Evolutionary conservation across 441 rosid species (phyloP).

Genomic region (Erodium trifolium): DNA sequence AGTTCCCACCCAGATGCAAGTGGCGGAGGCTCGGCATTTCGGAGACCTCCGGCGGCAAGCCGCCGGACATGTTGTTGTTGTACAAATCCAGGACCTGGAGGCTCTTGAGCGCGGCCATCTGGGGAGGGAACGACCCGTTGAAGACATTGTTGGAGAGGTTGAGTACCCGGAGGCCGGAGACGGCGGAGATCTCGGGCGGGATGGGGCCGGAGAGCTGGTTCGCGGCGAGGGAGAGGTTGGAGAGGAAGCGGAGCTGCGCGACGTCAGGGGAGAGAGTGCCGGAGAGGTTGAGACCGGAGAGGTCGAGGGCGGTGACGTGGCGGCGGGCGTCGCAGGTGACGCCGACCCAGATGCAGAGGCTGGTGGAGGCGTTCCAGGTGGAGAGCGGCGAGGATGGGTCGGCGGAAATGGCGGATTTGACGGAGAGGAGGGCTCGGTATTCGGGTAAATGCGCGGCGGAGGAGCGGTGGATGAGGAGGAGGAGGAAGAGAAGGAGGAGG

Average conservation of each 20-base stretch:
- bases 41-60: constrained; percentile 56
- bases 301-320: constrained; percentile 61
- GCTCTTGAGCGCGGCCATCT: constrained; percentile 41
- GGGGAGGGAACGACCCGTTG: constrained; percentile 54
- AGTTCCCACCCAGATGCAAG: constrained; percentile 91
- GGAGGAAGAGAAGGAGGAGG: constrained; percentile 38
- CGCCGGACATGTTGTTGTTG: constrained; percentile 80
- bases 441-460: constrained; percentile 40
- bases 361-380: constrained; percentile 49
- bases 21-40: constrained; percentile 60
- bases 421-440: constrained; percentile 57
- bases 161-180: constrained; percentile 44
- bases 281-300: constrained; percentile 55
- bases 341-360: constrained; percentile 54
- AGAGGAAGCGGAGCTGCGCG: constrained; percentile 53
- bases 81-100: constrained; percentile 79
- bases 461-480: constrained; percentile 22
- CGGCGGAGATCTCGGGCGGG: constrained; percentile 51
- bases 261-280: constrained; percentile 56
- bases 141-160: constrained; percentile 84
- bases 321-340: constrained; percentile 60
- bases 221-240: constrained; percentile 50
- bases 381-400: constrained; percentile 45
- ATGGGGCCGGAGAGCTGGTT: constrained; percentile 62
- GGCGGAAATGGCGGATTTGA: constrained; percentile 54